Evolutionary conservation across 495 filamentous ascomycete species (phyloP).

Genomic region (Tuber borchii): DNA sequence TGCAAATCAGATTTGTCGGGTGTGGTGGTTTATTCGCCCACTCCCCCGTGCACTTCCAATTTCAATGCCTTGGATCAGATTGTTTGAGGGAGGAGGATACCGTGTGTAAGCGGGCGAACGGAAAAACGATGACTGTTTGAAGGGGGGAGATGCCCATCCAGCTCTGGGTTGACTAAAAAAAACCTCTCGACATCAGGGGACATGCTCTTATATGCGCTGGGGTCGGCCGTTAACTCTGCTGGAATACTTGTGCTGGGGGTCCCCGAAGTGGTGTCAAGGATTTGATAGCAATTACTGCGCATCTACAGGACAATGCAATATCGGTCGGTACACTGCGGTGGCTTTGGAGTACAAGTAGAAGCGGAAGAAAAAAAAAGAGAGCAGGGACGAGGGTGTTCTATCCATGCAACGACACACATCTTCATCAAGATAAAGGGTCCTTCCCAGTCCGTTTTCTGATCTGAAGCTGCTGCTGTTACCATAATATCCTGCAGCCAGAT

Average conservation of each 20-base stretch:
- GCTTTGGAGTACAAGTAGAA: not conserved
- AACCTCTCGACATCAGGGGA: not conserved
- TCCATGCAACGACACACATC: not conserved
- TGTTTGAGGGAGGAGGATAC: not conserved
- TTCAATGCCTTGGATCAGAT: not conserved
- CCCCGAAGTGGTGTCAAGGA: not conserved
- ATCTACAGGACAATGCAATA: not conserved
- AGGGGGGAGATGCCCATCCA: not conserved
- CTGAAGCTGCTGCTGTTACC: not conserved
- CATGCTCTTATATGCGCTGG: not conserved
- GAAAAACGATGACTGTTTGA: not conserved
- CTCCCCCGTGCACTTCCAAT: not conserved
- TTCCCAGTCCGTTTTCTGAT: slow-evolving; percentile 1
- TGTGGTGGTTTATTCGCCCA: not conserved
- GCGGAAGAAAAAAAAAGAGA: not conserved
- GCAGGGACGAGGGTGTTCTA: not conserved
- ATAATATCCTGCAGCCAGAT: not conserved
- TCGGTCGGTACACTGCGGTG: not conserved
- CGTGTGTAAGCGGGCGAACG: not conserved
- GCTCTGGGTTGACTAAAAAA: not conserved
- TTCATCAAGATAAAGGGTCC: not conserved
- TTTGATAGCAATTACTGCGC: not conserved
- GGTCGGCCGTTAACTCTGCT: not conserved
- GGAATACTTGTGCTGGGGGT: not conserved
- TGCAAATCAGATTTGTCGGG: not conserved